phyloP scores from a whole-genome alignment of 768 basidiomycete species.

The Amanita pallidorosea region DNA sequence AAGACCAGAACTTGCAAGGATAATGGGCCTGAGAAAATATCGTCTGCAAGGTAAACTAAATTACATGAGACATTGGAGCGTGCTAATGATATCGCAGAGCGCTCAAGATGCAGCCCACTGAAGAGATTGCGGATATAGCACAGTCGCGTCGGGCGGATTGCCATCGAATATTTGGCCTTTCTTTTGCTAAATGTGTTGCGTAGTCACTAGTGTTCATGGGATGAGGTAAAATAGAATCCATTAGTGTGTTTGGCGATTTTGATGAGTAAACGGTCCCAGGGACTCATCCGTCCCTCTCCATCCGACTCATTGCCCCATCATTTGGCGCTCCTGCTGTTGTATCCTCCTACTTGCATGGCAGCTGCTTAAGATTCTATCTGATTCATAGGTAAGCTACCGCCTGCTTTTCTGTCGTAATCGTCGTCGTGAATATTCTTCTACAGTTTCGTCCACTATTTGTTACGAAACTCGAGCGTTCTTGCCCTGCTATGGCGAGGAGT shows the following conservation, averaged over 20 bases:
- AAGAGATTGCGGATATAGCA: slow-evolving; percentile 11
- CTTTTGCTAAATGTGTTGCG: slow-evolving; percentile 17
- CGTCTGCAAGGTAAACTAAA: not conserved
- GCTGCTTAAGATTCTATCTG: slow-evolving; percentile 21
- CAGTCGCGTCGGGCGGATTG: slow-evolving; percentile 14
- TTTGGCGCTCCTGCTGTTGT: slow-evolving; percentile 9
- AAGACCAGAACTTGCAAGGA: not conserved
- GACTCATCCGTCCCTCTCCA: not conserved
- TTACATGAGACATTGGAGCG: not conserved
- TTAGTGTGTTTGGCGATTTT: not conserved
- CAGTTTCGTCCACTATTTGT: slow-evolving; percentile 21
- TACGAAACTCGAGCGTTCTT: slow-evolving; percentile 23
- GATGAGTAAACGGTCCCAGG: slow-evolving; percentile 1
- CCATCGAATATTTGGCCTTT: slow-evolving; percentile 18
- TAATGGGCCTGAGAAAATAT: not conserved
- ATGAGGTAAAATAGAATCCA: not conserved
- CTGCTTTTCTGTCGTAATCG: not conserved
- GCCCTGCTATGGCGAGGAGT: slow-evolving; percentile 56
- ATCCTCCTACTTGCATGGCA: slow-evolving; percentile 29
- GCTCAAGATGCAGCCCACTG: slow-evolving; percentile 12
- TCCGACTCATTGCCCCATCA: slow-evolving; percentile 6
- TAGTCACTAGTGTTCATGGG: not conserved
- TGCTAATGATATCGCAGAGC: slow-evolving; percentile 8
- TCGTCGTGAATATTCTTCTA: not conserved
- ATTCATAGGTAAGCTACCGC: slow-evolving; percentile 15